Evolutionary conservation across 2,329 filamentous ascomycete genomes (phyloP).

Genomic region (Daldinia sp.): DNA sequence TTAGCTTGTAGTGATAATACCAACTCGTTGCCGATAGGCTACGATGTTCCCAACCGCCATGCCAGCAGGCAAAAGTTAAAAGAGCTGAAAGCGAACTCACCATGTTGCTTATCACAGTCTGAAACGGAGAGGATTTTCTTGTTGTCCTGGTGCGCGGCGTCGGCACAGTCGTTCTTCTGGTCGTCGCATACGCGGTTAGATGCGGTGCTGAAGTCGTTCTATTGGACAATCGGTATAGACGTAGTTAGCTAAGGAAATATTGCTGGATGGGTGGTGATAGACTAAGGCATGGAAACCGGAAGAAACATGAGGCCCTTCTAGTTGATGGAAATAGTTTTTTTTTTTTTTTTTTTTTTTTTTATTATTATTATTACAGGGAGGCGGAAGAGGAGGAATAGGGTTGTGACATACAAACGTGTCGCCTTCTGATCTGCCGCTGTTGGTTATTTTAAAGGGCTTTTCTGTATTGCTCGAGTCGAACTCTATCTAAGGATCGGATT

Average conservation of each 20-base stretch:
- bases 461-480: conserved; percentile 31
- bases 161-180: conserved; percentile 62
- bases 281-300: not conserved
- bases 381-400: too few relatives aligned
- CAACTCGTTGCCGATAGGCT: not conserved
- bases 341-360: too few relatives aligned
- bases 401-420: conserved; percentile 58
- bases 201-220: conserved; percentile 59
- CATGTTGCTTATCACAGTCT: conserved; percentile 61
- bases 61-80: not conserved
- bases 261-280: not conserved
- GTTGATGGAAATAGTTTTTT: too few relatives aligned
- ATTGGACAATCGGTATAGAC: not conserved
- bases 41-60: not conserved
- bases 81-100: conserved; percentile 51
- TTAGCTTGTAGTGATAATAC: not conserved
- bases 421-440: conserved; percentile 46
- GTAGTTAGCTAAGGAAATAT: not conserved
- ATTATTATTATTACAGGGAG: too few relatives aligned
- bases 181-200: conserved; percentile 61
- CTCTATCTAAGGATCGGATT: conserved; percentile 19
- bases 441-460: conserved; percentile 57
- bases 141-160: conserved; percentile 39
- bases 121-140: conserved; percentile 53
- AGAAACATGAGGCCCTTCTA: not conserved